Evolutionary conservation across 73 alveolate species (phyloP).

Genomic region (Paramecium pentaurelia): DNA sequence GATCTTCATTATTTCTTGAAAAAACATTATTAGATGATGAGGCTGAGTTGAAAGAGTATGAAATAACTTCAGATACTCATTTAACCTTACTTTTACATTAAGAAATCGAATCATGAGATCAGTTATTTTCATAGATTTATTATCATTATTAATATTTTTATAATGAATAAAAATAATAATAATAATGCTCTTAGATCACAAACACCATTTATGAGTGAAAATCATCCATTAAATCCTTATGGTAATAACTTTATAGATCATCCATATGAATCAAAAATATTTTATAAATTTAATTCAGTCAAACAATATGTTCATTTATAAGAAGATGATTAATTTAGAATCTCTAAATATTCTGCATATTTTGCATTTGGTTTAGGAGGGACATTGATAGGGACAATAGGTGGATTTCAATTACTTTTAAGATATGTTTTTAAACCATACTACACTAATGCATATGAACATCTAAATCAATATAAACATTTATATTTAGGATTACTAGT

Average conservation of each 20-base stretch:
- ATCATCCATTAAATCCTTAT: slow-evolving; percentile 58
- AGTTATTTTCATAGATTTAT: neutral
- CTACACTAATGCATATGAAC: neutral
- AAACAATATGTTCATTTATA: slow-evolving; percentile 42
- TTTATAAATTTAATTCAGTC: slow-evolving; percentile 40
- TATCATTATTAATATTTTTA: neutral
- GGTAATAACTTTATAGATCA: slow-evolving; percentile 50
- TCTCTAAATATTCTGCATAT: neutral
- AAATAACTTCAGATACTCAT: neutral
- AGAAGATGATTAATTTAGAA: slow-evolving; percentile 47
- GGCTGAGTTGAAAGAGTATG: neutral
- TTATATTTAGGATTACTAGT: slow-evolving; percentile 42
- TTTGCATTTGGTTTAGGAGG: slow-evolving; percentile 36
- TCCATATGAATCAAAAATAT: slow-evolving; percentile 50
- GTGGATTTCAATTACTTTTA: neutral
- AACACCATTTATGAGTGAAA: slow-evolving; percentile 57
- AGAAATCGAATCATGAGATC: neutral
- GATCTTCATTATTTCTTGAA: slow-evolving; percentile 1
- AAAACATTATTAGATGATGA: neutral
- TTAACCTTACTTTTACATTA: neutral
- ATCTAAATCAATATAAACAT: neutral
- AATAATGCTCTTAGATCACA: slow-evolving; percentile 1
- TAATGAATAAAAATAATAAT: neutral
- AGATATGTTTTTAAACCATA: neutral
- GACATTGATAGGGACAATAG: neutral